phyloP scores from a whole-genome alignment of 495 filamentous ascomycete species.

The Aspergillus carlsbadensis region DNA sequence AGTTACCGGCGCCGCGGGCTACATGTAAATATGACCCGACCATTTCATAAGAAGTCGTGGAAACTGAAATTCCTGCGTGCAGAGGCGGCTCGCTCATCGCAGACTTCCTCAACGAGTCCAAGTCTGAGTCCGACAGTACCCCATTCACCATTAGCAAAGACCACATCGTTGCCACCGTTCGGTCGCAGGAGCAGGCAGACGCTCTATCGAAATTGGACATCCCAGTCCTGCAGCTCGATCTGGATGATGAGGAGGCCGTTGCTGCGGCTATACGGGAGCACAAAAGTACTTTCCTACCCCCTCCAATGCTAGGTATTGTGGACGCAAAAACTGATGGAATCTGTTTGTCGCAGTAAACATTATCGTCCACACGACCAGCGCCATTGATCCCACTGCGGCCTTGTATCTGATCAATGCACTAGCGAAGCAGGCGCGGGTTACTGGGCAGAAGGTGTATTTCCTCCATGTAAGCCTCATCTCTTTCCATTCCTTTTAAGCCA shows the following conservation, averaged over 20 bases:
- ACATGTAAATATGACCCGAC: not conserved
- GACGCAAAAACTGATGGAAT: not conserved
- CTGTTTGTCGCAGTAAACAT: not conserved
- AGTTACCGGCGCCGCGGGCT: not conserved
- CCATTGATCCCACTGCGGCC: not conserved
- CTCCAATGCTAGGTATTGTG: not conserved
- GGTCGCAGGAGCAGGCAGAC: not conserved
- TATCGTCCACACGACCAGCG: not conserved
- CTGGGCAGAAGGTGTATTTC: not conserved
- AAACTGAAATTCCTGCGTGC: not conserved
- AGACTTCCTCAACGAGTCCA: not conserved
- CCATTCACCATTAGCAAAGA: not conserved
- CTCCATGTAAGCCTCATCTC: not conserved
- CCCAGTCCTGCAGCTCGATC: not conserved
- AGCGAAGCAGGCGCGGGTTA: not conserved
- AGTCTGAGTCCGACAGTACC: not conserved
- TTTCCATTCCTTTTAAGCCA: not conserved
- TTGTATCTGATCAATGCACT: slow-evolving; percentile 1
- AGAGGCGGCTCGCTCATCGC: slow-evolving; percentile 1
- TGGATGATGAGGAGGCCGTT: not conserved
- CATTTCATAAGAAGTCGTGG: not conserved
- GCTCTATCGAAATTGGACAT: not conserved
- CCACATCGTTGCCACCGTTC: not conserved
- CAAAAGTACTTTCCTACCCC: not conserved
- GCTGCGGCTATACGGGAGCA: not conserved